These are phyloP conservation scores for Boletus subcaerulescens DNA, from an alignment of 768 basidiomycete species.

Conservation along the genomic window DNA sequence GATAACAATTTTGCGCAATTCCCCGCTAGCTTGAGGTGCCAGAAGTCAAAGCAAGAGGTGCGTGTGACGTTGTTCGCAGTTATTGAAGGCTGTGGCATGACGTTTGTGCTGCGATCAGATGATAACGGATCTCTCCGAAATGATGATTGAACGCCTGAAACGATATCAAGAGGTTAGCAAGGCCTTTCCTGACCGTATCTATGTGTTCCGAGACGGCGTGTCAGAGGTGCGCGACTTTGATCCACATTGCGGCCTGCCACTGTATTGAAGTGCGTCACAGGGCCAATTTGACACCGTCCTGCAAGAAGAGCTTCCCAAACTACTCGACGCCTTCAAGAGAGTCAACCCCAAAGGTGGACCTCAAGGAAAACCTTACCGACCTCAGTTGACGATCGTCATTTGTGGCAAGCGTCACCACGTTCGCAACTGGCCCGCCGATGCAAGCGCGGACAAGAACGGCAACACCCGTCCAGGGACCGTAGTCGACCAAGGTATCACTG, in stretches of 20 bases:
- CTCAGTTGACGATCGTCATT: constrained; percentile 67
- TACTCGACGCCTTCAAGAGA: constrained; percentile 55
- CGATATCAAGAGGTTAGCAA: constrained; percentile 55
- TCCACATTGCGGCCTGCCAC: not conserved
- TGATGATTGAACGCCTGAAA: constrained; percentile 70
- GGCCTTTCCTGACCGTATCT: constrained; percentile 60
- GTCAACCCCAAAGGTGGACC: constrained; percentile 41
- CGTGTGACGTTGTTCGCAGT: not conserved
- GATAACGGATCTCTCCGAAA: constrained; percentile 58
- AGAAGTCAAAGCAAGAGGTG: constrained; percentile 39
- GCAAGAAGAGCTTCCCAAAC: constrained; percentile 56
- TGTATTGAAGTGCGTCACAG: constrained; percentile 32
- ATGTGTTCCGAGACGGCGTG: constrained; percentile 79
- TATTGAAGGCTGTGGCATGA: not conserved
- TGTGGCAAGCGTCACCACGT: constrained; percentile 72
- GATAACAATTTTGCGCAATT: constrained; percentile 72
- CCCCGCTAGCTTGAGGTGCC: constrained; percentile 70
- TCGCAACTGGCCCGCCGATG: constrained; percentile 55
- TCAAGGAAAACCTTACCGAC: constrained; percentile 49
- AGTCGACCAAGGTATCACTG: constrained; percentile 75
- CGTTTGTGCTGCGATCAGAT: constrained; percentile 45
- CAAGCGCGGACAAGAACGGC: constrained; percentile 58
- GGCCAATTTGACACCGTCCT: constrained; percentile 71
- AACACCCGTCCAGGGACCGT: constrained; percentile 81
- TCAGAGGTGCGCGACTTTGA: constrained; percentile 54